These are phyloP conservation scores for Cladosporium sp. DNA, from an alignment of 2,329 filamentous ascomycete species.

Conservation along the genomic window DNA sequence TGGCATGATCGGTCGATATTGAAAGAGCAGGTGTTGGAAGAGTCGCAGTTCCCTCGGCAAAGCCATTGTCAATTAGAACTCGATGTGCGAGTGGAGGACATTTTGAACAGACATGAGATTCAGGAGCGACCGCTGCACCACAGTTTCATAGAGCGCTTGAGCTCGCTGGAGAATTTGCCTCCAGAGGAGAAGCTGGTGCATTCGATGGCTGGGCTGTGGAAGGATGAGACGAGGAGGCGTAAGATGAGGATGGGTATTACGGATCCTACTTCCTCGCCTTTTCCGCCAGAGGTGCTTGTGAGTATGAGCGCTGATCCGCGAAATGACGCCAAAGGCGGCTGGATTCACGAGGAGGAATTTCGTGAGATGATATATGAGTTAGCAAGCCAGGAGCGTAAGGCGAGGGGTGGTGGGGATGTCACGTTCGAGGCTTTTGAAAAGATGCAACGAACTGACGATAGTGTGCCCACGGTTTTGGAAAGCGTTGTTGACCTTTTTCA, in stretches of 20 bases:
- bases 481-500: slow-evolving; percentile 87
- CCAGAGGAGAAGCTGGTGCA: slow-evolving; percentile 77
- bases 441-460: slow-evolving; percentile 44
- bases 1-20: slow-evolving; percentile 79
- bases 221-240: slow-evolving; percentile 77
- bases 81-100: slow-evolving; percentile 84
- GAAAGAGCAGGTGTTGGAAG: slow-evolving; percentile 55
- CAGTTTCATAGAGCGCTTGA: slow-evolving; percentile 71
- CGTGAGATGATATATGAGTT: slow-evolving; percentile 60
- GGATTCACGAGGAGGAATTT: slow-evolving; percentile 91
- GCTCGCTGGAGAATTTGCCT: slow-evolving; percentile 49
- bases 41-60: slow-evolving; percentile 63
- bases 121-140: slow-evolving; percentile 77
- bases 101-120: slow-evolving; percentile 75
- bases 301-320: slow-evolving; percentile 85
- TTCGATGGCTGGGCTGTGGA: slow-evolving; percentile 93
- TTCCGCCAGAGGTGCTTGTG: slow-evolving; percentile 73
- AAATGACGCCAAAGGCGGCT: slow-evolving; percentile 67
- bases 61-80: slow-evolving; percentile 89
- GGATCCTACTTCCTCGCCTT: slow-evolving; percentile 67
- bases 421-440: slow-evolving; percentile 66
- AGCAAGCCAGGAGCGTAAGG: slow-evolving; percentile 58
- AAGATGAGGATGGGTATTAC: slow-evolving; percentile 65
- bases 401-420: slow-evolving; percentile 39
- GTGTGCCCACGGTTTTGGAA: slow-evolving; percentile 72